These are phyloP conservation scores for Hippophae tibetana DNA, from an alignment of 306 rosid genomes.

Conservation along the genomic window DNA sequence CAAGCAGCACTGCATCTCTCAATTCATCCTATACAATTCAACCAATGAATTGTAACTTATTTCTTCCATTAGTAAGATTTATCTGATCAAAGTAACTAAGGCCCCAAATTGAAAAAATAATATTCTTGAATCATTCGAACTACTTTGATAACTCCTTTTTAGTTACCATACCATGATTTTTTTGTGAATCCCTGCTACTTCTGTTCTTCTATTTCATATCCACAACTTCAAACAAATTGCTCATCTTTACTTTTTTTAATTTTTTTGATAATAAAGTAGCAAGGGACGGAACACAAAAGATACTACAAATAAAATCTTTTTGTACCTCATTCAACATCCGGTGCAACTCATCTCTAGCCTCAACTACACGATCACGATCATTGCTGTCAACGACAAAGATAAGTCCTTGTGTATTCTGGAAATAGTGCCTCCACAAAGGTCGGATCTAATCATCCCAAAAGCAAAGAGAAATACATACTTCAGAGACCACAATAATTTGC, in stretches of 20 bases:
- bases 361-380: constrained; percentile 62
- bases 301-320: background rate
- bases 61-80: background rate
- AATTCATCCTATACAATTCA: constrained; percentile 38
- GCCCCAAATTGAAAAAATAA: background rate
- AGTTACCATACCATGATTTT: too few species aligned
- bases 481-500: too few species aligned
- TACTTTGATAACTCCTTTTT: too few species aligned
- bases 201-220: too few species aligned
- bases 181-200: too few species aligned
- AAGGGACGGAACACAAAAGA: background rate
- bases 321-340: constrained; percentile 62
- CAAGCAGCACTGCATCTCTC: constrained; percentile 61
- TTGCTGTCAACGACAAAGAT: constrained; percentile 70
- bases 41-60: background rate
- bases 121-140: background rate
- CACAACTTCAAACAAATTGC: too few species aligned
- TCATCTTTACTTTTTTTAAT: too few species aligned
- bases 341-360: constrained; percentile 66
- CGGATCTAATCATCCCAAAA: constrained; percentile 24
- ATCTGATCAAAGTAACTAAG: background rate
- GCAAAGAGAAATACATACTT: too few species aligned
- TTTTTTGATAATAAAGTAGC: too few species aligned
- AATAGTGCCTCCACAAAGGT: constrained; percentile 67
- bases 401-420: constrained; percentile 69